phyloP scores from a whole-genome alignment of 2,329 filamentous ascomycete genomes.

The Nemania abortiva region DNA sequence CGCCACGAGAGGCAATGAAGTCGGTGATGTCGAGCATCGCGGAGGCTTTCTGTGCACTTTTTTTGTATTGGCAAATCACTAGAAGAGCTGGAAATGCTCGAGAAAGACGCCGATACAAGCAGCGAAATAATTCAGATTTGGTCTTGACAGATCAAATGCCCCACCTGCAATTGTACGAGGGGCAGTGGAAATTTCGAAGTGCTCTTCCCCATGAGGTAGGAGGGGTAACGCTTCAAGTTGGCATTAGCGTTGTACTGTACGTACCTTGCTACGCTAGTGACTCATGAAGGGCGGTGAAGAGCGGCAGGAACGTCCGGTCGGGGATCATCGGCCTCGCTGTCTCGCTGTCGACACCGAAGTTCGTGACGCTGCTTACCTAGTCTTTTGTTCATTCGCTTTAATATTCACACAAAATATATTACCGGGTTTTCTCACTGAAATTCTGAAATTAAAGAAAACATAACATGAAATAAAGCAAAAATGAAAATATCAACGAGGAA shows the following conservation, averaged over 20 bases:
- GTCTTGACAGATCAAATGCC: conserved; percentile 24
- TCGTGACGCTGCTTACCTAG: too few species aligned
- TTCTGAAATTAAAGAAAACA: too few species aligned
- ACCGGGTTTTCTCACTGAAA: too few species aligned
- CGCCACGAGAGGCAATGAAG: conserved; percentile 87
- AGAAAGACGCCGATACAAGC: background rate
- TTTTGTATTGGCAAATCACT: background rate
- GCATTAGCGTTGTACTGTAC: background rate
- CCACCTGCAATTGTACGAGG: conserved; percentile 35
- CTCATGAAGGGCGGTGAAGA: conserved; percentile 16
- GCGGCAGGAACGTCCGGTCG: background rate
- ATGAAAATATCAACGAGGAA: too few species aligned
- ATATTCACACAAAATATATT: too few species aligned
- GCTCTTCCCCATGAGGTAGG: conserved; percentile 21
- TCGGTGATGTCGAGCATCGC: conserved; percentile 71
- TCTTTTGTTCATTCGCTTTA: too few species aligned
- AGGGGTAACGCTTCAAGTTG: conserved; percentile 30
- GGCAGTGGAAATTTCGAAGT: conserved; percentile 33
- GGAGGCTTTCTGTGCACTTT: background rate
- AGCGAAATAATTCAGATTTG: background rate
- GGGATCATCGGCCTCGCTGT: background rate
- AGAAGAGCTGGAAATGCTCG: background rate
- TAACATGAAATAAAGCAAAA: too few species aligned
- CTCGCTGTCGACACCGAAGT: too few species aligned
- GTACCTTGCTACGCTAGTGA: conserved; percentile 16